Conservation (phyloP, 2,329 filamentous ascomycete genomes). For the Aureobasidium zeae region DNA sequence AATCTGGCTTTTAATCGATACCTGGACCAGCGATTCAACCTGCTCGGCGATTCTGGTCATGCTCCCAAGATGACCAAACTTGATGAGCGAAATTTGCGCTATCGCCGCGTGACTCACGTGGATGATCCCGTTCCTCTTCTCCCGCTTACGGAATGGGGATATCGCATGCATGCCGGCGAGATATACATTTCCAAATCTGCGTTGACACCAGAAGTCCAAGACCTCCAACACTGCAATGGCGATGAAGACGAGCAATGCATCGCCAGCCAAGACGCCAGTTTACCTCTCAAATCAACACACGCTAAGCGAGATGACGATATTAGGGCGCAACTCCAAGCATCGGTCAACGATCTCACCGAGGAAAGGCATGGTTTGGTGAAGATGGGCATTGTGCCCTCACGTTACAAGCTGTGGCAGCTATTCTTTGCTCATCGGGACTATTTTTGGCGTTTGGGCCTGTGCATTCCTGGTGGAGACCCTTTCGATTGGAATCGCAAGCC, state of each 20-base stretch:
- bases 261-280: conserved; percentile 43
- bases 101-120: conserved; percentile 73
- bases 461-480: conserved; percentile 50
- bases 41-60: conserved; percentile 17
- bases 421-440: conserved; percentile 94
- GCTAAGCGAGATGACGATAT: background rate
- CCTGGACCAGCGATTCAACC: conserved; percentile 44
- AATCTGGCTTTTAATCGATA: conserved; percentile 46
- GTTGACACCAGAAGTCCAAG: conserved; percentile 57
- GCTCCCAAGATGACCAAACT: conserved; percentile 21
- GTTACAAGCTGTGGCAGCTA: conserved; percentile 77
- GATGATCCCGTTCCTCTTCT: conserved; percentile 84
- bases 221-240: conserved; percentile 64
- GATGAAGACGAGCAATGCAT: conserved; percentile 65
- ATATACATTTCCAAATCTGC: conserved; percentile 68
- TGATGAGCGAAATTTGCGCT: conserved; percentile 32
- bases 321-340: background rate
- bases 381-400: conserved; percentile 34
- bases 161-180: conserved; percentile 74
- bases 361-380: conserved; percentile 5
- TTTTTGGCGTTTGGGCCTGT: conserved; percentile 87
- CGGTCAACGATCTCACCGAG: background rate
- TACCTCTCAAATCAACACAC: conserved; percentile 19
- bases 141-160: conserved; percentile 82
- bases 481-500: conserved; percentile 9